Base-by-base conservation (phyloP, 192 early-diverging fungal species). In the Obelidium mucronatum region DNA sequence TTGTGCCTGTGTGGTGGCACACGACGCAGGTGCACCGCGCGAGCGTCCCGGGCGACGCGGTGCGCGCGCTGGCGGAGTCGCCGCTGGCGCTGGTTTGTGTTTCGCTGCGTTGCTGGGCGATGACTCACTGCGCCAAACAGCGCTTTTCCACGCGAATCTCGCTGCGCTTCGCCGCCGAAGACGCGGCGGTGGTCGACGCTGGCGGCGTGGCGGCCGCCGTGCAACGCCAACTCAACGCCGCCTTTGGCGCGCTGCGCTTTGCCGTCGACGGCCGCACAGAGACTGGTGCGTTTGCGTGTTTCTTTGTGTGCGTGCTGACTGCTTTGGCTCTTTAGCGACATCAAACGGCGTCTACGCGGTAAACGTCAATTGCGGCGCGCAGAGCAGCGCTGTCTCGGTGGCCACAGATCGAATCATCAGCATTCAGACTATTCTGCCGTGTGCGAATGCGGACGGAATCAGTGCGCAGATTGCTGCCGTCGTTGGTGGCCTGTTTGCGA, bases 1-100 rank as follows among this genome's bases (percentile, higher is more conserved):
- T 73, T 56, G 58, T 73, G 30, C 94, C 94, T 1, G 83, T 94
- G 33, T 95, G 94, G 94, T 93, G 90, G 89, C 84, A 86, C 44
- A 92, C 92, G 2, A 95, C 93, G 0, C 89, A 92, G 28, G 91
- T 95, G 5, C 89, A 94, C 66, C 83, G 94, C 11, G 92, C 94
- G 3, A 81, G 87, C 33, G 69, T 95, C 66, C 93, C 93, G 2
- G 84, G 86, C 65, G 76, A 80, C 11, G 82, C 89, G 36, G 92
- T 95, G 44, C 78, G 87, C 24, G 55, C 67, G 5, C 52, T 69
- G 22, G 31, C 39, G 6, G 13, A 3, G 11, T 52, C 28, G 37
- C 17, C 5, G 8, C 37, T 3, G 28, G 15, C 4, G 15, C 24
- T 24, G 4, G 4, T 5, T 24, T 24, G 28, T 34, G 17, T 37